Base-by-base conservation (phyloP, 768 basidiomycete species). In the Lentinula guzmanii region DNA sequence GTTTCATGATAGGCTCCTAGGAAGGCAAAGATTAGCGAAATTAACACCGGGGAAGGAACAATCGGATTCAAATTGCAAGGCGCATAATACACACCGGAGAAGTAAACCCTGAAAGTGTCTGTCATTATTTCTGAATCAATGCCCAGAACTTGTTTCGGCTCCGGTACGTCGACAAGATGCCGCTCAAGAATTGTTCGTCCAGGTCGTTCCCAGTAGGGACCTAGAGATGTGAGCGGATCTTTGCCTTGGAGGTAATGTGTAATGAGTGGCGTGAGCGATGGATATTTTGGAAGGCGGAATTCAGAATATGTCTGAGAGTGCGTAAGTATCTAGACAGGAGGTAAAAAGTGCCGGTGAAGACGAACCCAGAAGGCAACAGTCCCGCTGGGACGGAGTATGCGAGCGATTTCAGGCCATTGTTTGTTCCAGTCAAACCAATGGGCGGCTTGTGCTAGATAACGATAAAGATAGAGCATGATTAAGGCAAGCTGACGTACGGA, bases 361-460 rank as follows among this genome's bases (percentile, higher is more conserved):
- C 80, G 43, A 62, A 90, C 91, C 86, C 90, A 92, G 67, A 86
- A 86, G 4, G 89, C 89, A 10, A 84, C 84, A 1, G 82, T 86
- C 2, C 90, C 91, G 15, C 83, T 79, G 7, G 76, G 77, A 53
- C 81, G 76, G 45, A 93, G 72, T 7, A 89, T 79, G 3, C 87
- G 77, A 10, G 77, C 76, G 0, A 84, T 74, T 71, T 92, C 87
- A 3, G 80, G 82, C 89, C 90, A 93, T 6, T 88, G 77, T 65
- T 80, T 83, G 5, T 72, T 70, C 81, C 86, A 90, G 66, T 92
- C 79, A 67, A 93, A 93, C 90, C 91, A 92, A 68, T 93, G 91
- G 2, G 83, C 83, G 0, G 91, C 85, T 72, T 91, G 91, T 1
- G 88, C 91, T 90, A 53, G 21, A 18, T 62, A 31, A 33, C 37